Conservation (phyloP, 164 flowering plant genomes). For the Aristolochia californica region DNA sequence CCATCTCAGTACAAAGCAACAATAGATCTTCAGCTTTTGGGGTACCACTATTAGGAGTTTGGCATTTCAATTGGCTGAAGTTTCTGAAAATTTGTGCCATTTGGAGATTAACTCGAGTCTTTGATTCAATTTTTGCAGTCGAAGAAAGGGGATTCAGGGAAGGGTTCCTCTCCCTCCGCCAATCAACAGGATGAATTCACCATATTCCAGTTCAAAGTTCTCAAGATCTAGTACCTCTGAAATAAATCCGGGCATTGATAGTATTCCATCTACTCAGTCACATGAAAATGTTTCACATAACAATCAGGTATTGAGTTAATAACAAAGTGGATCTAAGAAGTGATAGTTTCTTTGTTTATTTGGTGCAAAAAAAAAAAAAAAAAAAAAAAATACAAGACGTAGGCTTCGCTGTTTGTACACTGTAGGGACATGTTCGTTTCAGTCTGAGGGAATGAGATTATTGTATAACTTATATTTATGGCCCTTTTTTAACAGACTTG, state of each 20-base stretch:
- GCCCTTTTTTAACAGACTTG: conserved; percentile 41
- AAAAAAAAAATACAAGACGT: background rate
- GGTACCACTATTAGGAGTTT: conserved; percentile 35
- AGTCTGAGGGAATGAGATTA: too few species aligned
- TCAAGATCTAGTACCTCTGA: conserved; percentile 12
- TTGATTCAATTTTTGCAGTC: conserved; percentile 22
- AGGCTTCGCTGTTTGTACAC: background rate
- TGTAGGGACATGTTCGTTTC: too few species aligned
- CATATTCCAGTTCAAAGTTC: conserved; percentile 5
- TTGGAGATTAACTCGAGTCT: background rate
- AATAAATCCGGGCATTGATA: conserved; percentile 6
- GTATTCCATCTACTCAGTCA: conserved; percentile 12
- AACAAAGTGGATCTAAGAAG: too few species aligned
- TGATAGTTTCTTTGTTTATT: too few species aligned
- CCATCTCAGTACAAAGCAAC: conserved; percentile 88
- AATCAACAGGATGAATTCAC: background rate
- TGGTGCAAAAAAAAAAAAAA: background rate
- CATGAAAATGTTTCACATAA: conserved; percentile 3
- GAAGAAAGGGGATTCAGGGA: conserved; percentile 32
- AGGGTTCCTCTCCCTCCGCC: conserved; percentile 86
- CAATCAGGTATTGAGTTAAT: conserved; percentile 10
- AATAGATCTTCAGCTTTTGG: conserved; percentile 56
- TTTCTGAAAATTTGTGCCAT: background rate
- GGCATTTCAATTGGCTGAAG: background rate
- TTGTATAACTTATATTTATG: background rate